Percentiles rank a stretch among this genome's conserved stretches.
These are phyloP conservation scores for Scutellaria barbata DNA, from an alignment of 257 asterid species.

Conservation along the genomic window DNA sequence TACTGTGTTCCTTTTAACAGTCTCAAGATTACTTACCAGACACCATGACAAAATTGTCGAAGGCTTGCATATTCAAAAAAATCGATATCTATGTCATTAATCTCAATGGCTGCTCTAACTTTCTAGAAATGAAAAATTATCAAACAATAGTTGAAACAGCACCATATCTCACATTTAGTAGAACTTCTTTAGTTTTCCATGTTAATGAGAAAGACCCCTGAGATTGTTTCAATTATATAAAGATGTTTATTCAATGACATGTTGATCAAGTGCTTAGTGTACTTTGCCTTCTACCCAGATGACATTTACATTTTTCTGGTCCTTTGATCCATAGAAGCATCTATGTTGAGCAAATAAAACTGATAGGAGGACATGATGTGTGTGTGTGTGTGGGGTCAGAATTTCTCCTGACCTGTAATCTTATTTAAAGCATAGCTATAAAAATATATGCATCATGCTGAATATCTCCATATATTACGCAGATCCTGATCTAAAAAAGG, in stretches of 20 bases:
- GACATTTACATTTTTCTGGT: background rate
- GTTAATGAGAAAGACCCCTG: conserved; percentile 2
- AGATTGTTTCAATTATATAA: conserved; percentile 9
- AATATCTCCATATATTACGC: conserved; percentile 36
- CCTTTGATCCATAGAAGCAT: conserved; percentile 3
- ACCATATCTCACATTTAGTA: conserved; percentile 5
- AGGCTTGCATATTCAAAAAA: conserved; percentile 10
- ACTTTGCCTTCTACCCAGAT: no score
- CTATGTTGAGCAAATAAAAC: background rate
- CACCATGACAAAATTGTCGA: conserved; percentile 4
- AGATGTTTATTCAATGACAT: background rate
- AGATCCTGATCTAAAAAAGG: conserved; percentile 81
- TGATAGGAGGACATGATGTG: background rate
- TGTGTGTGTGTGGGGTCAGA: background rate
- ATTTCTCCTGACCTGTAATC: conserved; percentile 8
- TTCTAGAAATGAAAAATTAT: conserved; percentile 14
- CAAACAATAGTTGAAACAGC: background rate
- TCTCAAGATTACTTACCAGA: conserved; percentile 8
- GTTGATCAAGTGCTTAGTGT: background rate
- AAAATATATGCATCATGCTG: conserved; percentile 8
- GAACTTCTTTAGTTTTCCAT: conserved; percentile 10
- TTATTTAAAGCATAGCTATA: conserved; percentile 7
- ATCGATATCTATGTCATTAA: background rate
- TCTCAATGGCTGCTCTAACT: conserved; percentile 1
- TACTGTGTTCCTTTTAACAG: conserved; percentile 15